These are phyloP conservation scores for Coffea canephora DNA, from an alignment of 257 asterid genomes.

Conservation along the genomic window DNA sequence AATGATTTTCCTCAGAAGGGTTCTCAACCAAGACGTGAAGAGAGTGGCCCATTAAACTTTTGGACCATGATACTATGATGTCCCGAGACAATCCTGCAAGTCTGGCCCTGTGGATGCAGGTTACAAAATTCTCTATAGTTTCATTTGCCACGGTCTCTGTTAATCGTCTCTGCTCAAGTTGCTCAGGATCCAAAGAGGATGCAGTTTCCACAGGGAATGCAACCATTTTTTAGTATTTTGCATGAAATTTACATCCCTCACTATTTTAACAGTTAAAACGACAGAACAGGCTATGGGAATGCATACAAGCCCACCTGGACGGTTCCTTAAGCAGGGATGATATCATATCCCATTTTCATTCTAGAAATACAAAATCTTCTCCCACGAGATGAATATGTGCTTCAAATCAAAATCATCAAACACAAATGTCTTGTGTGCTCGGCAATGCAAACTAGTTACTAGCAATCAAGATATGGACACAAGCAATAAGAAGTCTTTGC, in stretches of 20 bases:
- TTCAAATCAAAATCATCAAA: neutral
- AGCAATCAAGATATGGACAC: neutral
- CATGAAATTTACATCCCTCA: conserved; percentile 28
- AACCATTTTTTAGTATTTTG: conserved; percentile 20
- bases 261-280: conserved; percentile 9
- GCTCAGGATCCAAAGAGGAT: conserved; percentile 17
- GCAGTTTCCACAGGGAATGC: conserved; percentile 27
- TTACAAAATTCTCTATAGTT: conserved; percentile 49
- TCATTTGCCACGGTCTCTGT: conserved; percentile 33
- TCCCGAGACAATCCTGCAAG: conserved; percentile 36
- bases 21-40: conserved; percentile 55
- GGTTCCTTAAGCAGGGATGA: neutral
- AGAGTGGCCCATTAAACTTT: conserved; percentile 56
- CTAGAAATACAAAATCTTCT: neutral
- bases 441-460: neutral
- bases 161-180: conserved; percentile 16
- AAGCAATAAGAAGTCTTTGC: neutral
- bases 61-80: conserved; percentile 65
- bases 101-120: conserved; percentile 54
- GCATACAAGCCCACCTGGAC: no score
- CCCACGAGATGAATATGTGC: neutral
- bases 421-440: neutral
- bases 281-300: neutral
- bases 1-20: conserved; percentile 40
- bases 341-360: conserved; percentile 1